Percentiles rank a stretch among this genome's conserved stretches.
These are phyloP conservation scores for Aspergillus uvarum DNA, from an alignment of 2,329 filamentous ascomycete species.

Conservation along the genomic window DNA sequence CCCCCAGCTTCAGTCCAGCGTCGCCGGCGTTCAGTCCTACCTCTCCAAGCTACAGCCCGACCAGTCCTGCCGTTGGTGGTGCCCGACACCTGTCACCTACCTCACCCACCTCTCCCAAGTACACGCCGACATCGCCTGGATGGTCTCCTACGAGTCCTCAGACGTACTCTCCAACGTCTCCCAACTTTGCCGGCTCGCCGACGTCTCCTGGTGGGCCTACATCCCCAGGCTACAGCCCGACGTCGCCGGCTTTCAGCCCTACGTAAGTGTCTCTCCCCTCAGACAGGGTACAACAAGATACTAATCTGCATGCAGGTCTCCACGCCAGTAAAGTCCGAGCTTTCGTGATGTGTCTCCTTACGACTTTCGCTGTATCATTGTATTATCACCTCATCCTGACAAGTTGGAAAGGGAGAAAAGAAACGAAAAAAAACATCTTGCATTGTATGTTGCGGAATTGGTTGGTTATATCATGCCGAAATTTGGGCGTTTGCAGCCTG, in stretches of 20 bases:
- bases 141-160: conserved; percentile 50
- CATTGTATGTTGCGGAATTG: conserved; percentile 38
- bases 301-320: conserved; percentile 35
- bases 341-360: conserved; percentile 21
- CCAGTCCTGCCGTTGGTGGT: conserved; percentile 49
- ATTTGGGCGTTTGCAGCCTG: conserved; percentile 30
- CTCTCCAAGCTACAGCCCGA: conserved; percentile 59
- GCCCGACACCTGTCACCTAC: conserved; percentile 44
- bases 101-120: conserved; percentile 53
- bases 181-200: conserved; percentile 48
- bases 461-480: conserved; percentile 40
- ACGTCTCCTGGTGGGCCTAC: conserved; percentile 44
- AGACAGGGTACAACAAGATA: not conserved
- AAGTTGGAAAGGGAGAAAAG: conserved; percentile 28
- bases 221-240: conserved; percentile 46
- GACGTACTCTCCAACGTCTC: conserved; percentile 52
- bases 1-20: conserved; percentile 55
- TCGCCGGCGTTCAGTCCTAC: conserved; percentile 57
- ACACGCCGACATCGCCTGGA: conserved; percentile 57
- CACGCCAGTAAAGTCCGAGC: conserved; percentile 40
- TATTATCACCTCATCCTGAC: conserved; percentile 36
- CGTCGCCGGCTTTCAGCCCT: conserved; percentile 45
- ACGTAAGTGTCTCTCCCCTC: conserved; percentile 34
- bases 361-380: conserved; percentile 34
- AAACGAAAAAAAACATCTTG: conserved; percentile 36